Percentiles rank a stretch among this genome's conserved stretches.
These are phyloP conservation scores for Rhodotorula kratochvilovae DNA, from an alignment of 768 basidiomycete genomes.

Conservation along the genomic window DNA sequence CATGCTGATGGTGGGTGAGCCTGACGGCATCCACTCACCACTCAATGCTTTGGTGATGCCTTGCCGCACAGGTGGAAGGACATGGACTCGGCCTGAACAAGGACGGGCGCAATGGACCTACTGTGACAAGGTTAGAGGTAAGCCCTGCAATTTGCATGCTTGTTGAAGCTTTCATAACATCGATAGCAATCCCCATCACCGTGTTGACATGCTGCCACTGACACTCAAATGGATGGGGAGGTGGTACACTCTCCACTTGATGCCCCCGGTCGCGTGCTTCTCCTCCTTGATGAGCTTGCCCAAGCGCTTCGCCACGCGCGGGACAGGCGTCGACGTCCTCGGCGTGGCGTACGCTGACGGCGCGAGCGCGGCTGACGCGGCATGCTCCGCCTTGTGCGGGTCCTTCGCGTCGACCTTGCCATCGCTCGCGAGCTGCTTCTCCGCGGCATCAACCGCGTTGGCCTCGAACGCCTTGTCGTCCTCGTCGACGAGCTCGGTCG, in stretches of 20 bases:
- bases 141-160: no score
- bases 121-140: no score
- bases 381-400: slow-evolving; percentile 4
- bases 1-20: no score
- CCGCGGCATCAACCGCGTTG: neutral
- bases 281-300: slow-evolving; percentile 38
- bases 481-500: slow-evolving; percentile 22
- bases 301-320: neutral
- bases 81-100: no score
- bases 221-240: slow-evolving; percentile 34
- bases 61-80: no score
- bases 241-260: slow-evolving; percentile 36
- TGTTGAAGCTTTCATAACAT: no score
- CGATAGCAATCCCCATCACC: no score
- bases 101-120: no score
- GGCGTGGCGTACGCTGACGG: neutral
- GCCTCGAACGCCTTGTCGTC: slow-evolving; percentile 16
- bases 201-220: no score
- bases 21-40: no score
- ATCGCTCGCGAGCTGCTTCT: neutral
- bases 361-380: no score
- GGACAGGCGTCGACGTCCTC: neutral
- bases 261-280: slow-evolving; percentile 26
- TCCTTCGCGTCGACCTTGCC: slow-evolving; percentile 5
- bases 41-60: no score